These are phyloP conservation scores for Lactarius sanguifluus DNA, from an alignment of 768 basidiomycete genomes.

Conservation along the genomic window DNA sequence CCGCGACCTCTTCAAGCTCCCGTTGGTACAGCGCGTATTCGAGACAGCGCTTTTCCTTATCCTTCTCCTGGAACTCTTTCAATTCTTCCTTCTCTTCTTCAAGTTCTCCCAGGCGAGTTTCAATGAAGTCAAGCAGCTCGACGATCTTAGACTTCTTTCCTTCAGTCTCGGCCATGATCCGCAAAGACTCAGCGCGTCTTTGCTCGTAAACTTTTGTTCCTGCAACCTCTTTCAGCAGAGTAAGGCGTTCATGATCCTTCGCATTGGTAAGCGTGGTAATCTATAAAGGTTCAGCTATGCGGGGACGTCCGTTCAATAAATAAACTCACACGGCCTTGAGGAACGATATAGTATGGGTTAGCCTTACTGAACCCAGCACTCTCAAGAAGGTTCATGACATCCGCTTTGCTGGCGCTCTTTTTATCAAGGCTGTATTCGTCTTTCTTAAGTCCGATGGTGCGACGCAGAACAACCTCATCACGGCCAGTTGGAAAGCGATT, in stretches of 20 bases:
- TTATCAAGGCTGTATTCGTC: conserved; percentile 97
- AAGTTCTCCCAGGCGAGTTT: conserved; percentile 83
- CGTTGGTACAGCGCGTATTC: conserved; percentile 94
- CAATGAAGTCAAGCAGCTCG: conserved; percentile 88
- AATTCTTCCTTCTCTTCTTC: conserved; percentile 98
- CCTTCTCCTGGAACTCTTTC: conserved; percentile 94
- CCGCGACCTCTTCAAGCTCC: conserved; percentile 86
- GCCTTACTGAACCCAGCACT: conserved; percentile 96
- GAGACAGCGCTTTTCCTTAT: conserved; percentile 89
- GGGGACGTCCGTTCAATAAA: not conserved
- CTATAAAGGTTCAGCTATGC: conserved; percentile 40
- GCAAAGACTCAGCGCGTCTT: conserved; percentile 85
- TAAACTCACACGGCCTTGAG: conserved; percentile 85
- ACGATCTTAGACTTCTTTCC: conserved; percentile 88
- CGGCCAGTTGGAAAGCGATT: conserved; percentile 91
- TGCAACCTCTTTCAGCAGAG: conserved; percentile 96
- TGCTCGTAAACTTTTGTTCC: conserved; percentile 99
- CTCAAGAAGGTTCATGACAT: conserved; percentile 96
- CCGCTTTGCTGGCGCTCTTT: conserved; percentile 93
- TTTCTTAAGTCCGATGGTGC: conserved; percentile 97
- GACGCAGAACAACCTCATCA: conserved; percentile 81
- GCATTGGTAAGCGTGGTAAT: conserved; percentile 97
- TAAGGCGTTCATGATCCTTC: conserved; percentile 90
- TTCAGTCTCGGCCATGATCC: conserved; percentile 97
- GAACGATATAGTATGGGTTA: conserved; percentile 99